A percentile compares a stretch with the other conserved stretches of the same genome.
Evolutionary conservation across 2,329 filamentous ascomycete species (phyloP).

Genomic region (Thermoascus crustaceus): DNA sequence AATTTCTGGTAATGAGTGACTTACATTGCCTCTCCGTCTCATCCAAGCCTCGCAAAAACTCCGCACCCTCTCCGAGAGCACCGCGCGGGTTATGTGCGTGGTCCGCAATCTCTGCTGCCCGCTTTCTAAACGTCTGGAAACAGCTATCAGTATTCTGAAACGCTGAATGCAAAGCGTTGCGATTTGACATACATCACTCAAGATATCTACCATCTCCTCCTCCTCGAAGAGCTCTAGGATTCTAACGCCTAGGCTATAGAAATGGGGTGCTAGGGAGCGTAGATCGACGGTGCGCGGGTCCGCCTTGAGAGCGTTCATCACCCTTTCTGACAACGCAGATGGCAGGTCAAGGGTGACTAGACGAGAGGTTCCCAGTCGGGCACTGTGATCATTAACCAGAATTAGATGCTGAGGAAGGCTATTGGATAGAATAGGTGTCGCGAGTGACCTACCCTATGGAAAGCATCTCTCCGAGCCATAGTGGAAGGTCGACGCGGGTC

Average conservation of each 20-base stretch:
- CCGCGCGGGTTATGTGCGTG: constrained; percentile 79
- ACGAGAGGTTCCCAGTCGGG: constrained; percentile 42
- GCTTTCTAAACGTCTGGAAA: constrained; percentile 63
- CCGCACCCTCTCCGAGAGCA: constrained; percentile 57
- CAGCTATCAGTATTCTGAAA: constrained; percentile 4
- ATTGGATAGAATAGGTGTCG: constrained; percentile 3
- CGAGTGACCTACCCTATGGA: constrained; percentile 35
- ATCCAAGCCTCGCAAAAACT: constrained; percentile 81
- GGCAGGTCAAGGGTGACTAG: constrained; percentile 78
- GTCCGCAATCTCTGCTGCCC: constrained; percentile 75
- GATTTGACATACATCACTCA: constrained; percentile 42
- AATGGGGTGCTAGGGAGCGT: constrained; percentile 73
- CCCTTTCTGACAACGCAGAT: constrained; percentile 63
- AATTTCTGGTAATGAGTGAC: constrained; percentile 16
- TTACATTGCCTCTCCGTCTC: constrained; percentile 71
- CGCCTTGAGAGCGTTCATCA: constrained; percentile 83
- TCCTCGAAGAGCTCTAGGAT: constrained; percentile 91
- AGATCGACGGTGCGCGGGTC: constrained; percentile 80
- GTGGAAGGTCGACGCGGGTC: constrained; percentile 71
- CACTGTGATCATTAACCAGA: constrained; percentile 17
- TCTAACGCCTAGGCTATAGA: constrained; percentile 75
- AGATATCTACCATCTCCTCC: constrained; percentile 65
- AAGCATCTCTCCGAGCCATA: constrained; percentile 94
- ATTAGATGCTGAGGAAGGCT: constrained; percentile 3
- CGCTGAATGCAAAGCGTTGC: too few species aligned